Evolutionary conservation across 768 basidiomycete species (phyloP).

Genomic region (Suillus subaureus): DNA sequence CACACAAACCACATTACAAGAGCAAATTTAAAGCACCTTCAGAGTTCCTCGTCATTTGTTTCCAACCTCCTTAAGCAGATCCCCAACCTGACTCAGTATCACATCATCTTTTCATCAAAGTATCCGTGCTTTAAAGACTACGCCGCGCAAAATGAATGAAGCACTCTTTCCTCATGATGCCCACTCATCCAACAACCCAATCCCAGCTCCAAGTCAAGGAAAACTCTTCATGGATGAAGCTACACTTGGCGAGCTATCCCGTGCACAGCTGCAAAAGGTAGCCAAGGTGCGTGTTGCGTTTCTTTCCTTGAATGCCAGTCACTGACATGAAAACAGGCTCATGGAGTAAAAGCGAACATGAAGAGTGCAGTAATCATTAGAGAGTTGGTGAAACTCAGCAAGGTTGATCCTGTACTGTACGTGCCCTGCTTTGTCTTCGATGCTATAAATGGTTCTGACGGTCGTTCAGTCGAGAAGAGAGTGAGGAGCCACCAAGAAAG

Average conservation of each 20-base stretch:
- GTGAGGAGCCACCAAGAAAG: constrained; percentile 20
- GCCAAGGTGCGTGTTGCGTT: constrained; percentile 22
- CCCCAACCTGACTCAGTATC: background rate
- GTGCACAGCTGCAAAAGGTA: constrained; percentile 28
- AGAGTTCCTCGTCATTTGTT: background rate
- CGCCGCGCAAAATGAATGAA: background rate
- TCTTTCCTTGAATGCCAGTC: background rate
- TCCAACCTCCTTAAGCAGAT: background rate
- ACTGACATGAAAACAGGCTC: constrained; percentile 13
- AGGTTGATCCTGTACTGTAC: background rate
- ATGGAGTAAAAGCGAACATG: constrained; percentile 25
- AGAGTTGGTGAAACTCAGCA: constrained; percentile 15
- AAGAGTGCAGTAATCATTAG: constrained; percentile 29
- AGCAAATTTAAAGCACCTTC: background rate
- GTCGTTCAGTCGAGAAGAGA: constrained; percentile 15
- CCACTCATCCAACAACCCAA: background rate
- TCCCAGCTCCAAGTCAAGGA: background rate
- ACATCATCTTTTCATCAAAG: background rate
- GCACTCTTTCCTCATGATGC: background rate
- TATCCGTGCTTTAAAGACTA: background rate
- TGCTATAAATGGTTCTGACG: constrained; percentile 12
- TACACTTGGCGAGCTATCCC: constrained; percentile 26
- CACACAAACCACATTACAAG: background rate
- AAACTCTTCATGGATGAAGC: constrained; percentile 13
- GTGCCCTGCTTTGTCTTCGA: constrained; percentile 11